Evolutionary conservation across 805 yeast species (phyloP).

Genomic region (Ogataea dorogensis): DNA sequence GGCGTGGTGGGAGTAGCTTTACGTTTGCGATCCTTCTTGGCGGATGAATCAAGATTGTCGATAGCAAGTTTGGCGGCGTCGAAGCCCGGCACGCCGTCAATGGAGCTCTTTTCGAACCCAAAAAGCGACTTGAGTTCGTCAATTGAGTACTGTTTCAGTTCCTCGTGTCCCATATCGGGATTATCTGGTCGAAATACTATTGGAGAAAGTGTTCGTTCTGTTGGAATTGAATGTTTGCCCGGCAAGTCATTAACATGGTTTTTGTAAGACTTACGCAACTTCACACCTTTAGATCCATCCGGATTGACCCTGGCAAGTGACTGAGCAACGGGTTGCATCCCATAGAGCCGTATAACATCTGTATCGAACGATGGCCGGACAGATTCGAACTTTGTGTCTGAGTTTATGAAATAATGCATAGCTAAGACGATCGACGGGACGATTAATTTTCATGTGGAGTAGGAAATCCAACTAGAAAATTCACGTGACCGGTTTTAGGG

Average conservation of each 20-base stretch:
- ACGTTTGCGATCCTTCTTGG: slow-evolving; percentile 30
- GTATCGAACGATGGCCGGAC: slow-evolving; percentile 69
- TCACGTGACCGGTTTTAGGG: slow-evolving; percentile 14
- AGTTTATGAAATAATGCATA: slow-evolving; percentile 32
- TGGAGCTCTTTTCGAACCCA: slow-evolving; percentile 61
- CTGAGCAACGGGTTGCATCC: slow-evolving; percentile 62
- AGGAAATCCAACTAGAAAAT: no score
- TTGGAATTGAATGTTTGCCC: slow-evolving; percentile 72
- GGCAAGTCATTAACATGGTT: slow-evolving; percentile 87
- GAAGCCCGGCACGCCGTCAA: slow-evolving; percentile 75
- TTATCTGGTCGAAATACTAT: slow-evolving; percentile 39
- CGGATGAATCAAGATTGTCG: slow-evolving; percentile 36
- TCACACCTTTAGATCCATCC: slow-evolving; percentile 88
- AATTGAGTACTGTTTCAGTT: slow-evolving; percentile 49
- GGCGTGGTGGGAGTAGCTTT: slow-evolving; percentile 23
- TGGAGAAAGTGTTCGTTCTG: slow-evolving; percentile 38
- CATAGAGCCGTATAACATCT: slow-evolving; percentile 69
- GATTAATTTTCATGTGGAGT: not conserved
- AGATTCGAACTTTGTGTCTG: slow-evolving; percentile 34
- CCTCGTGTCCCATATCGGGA: slow-evolving; percentile 36
- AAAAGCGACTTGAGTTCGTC: slow-evolving; percentile 49
- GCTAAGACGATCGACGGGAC: slow-evolving; percentile 10
- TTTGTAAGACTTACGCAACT: slow-evolving; percentile 90
- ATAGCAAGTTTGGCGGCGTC: slow-evolving; percentile 66
- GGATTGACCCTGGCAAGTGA: slow-evolving; percentile 85